Conservation (phyloP, 73 alveolate genomes). For the Diophrys sp. region DNA sequence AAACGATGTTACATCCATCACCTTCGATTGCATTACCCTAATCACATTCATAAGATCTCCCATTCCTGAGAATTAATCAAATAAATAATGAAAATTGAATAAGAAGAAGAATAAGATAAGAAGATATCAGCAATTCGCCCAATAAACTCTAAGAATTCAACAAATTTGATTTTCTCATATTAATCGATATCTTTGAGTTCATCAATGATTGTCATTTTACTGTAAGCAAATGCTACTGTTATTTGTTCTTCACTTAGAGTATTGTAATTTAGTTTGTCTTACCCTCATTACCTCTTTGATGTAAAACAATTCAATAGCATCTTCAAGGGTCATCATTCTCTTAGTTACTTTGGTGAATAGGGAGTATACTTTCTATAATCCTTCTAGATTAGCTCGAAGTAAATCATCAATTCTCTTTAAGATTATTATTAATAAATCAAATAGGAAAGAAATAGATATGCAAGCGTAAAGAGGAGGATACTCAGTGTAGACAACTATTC, state of each 20-base stretch:
- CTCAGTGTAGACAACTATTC: no score
- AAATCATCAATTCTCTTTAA: no score
- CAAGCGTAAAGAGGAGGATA: no score
- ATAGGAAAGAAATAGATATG: no score
- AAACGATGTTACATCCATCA: no score
- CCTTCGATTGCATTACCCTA: no score
- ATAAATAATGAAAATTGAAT: no score
- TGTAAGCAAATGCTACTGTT: slow-evolving; percentile 22
- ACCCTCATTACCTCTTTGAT: no score
- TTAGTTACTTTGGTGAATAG: slow-evolving; percentile 4
- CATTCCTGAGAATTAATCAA: no score
- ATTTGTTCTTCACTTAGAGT: slow-evolving; percentile 18
- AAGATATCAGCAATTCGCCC: slow-evolving; percentile 59
- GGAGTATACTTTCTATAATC: slow-evolving; percentile 27
- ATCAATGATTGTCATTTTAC: slow-evolving; percentile 48
- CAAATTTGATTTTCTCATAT: slow-evolving; percentile 42
- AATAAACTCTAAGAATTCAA: slow-evolving; percentile 46
- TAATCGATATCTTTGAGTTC: slow-evolving; percentile 22
- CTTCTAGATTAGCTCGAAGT: slow-evolving; percentile 40
- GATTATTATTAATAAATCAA: no score
- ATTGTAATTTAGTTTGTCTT: neutral
- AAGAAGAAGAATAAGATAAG: no score
- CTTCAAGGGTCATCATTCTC: slow-evolving; percentile 3
- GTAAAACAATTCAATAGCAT: slow-evolving; percentile 1
- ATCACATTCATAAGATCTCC: no score